Base-by-base conservation (phyloP, 2,329 filamentous ascomycete genomes). In the Phyllachora maydis region DNA sequence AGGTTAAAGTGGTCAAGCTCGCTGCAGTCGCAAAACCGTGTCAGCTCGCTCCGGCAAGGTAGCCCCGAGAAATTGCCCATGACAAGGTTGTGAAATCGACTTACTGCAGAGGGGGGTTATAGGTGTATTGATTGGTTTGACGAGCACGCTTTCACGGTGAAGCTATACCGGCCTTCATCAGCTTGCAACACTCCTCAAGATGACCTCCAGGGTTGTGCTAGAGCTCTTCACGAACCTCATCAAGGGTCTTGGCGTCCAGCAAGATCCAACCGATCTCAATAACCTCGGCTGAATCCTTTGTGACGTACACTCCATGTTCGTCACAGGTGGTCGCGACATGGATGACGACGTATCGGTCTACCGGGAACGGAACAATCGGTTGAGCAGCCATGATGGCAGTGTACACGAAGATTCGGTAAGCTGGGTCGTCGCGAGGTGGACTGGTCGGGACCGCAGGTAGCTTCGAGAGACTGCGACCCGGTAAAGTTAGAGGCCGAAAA, bases 251-350 rank as follows among this genome's bases (percentile, higher is more conserved):
- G 35, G 81, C 75, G 47, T 93, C 83, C 32, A 93, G 63, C 42
- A 98, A 56, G 44, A 95, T 92, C 88, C 88, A 98, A 33, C 85
- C 88, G 45, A 98, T 65, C 65, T 98, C 88, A 50, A 98, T 98
- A 36, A 98, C 88, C 58, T 98, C 88, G 32, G 88, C 88, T 29
- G 88, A 95, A 54, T 98, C 88, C 55, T 95, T 95, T 30, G 88
- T 98, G 29, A 98, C 88, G 51, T 98, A 98, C 35, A 98, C 88
- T 32, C 88, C 88, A 54, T 98, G 88, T 51, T 98, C 88, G 50
- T 98, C 88, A 54, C 88, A 98, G 37, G 88, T 98, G 17, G 88
- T 98, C 33, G 88, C 88, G 43, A 95, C 85, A 52, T 98, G 88
- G 48, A 95, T 92, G 43, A 98, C 79, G 35, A 93, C 76, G 54